Conservation (phyloP, 371 early-diverging fungal species). For the Rhizopus delemar region DNA sequence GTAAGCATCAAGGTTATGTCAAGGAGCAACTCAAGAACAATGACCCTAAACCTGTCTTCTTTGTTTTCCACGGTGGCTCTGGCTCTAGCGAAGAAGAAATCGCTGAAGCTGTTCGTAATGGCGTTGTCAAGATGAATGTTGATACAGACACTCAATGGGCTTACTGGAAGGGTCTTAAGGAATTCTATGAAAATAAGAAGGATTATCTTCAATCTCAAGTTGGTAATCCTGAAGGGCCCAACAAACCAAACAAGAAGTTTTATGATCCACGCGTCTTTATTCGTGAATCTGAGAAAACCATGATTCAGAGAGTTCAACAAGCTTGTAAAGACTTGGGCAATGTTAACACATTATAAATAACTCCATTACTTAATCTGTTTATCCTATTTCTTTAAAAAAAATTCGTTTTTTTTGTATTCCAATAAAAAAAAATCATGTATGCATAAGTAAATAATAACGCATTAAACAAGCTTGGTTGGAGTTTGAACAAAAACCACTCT, state of each 20-base stretch:
- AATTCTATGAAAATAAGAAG: conserved; percentile 72
- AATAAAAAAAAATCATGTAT: no score
- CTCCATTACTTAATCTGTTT: not conserved
- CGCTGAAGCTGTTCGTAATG: conserved; percentile 74
- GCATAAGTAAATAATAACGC: no score
- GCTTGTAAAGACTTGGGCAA: conserved; percentile 81
- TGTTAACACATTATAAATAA: conserved; percentile 67
- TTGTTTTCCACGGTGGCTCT: conserved; percentile 95
- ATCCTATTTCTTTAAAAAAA: no score
- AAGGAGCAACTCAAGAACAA: conserved; percentile 60
- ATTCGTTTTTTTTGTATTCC: no score
- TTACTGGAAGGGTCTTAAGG: conserved; percentile 74
- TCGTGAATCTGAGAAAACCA: conserved; percentile 84
- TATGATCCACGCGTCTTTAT: conserved; percentile 92
- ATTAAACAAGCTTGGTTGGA: no score
- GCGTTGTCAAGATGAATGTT: conserved; percentile 95
- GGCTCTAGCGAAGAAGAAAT: conserved; percentile 85
- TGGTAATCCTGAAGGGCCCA: conserved; percentile 88
- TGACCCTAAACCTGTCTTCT: conserved; percentile 78
- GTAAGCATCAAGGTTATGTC: conserved; percentile 84
- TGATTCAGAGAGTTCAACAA: conserved; percentile 76
- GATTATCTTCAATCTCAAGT: conserved; percentile 85
- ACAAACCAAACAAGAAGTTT: conserved; percentile 94
- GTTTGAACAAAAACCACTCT: no score
- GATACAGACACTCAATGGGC: conserved; percentile 84